phyloP scores from a whole-genome alignment of 495 filamentous ascomycete species.

The Chlorociboria aeruginascens region DNA sequence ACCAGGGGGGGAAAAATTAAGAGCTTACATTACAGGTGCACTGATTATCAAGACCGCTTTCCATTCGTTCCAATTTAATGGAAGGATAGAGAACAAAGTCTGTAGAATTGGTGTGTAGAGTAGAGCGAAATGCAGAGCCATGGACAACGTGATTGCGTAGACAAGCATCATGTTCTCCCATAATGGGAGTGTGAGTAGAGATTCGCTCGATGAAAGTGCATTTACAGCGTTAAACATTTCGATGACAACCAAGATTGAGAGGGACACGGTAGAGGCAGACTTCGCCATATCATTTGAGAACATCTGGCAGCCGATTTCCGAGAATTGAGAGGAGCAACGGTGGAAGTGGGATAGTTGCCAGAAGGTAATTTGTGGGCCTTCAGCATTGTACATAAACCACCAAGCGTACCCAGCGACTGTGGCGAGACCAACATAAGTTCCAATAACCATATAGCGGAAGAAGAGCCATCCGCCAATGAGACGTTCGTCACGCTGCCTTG shows the following conservation, averaged over 20 bases:
- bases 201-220: constrained; percentile 89
- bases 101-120: constrained; percentile 90
- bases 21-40: constrained; percentile 79
- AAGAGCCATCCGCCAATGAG: constrained; percentile 93
- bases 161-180: constrained; percentile 97
- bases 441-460: constrained; percentile 95
- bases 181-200: constrained; percentile 80
- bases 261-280: constrained; percentile 87
- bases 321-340: constrained; percentile 73
- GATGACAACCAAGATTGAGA: constrained; percentile 88
- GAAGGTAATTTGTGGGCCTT: constrained; percentile 87
- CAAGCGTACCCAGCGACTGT: constrained; percentile 97
- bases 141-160: constrained; percentile 88
- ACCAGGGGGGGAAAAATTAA: neutral
- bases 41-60: constrained; percentile 83
- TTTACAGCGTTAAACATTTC: constrained; percentile 99
- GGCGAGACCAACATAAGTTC: constrained; percentile 85
- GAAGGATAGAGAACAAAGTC: constrained; percentile 79
- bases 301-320: constrained; percentile 89
- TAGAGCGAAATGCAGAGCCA: constrained; percentile 88
- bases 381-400: constrained; percentile 97
- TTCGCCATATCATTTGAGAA: constrained; percentile 83
- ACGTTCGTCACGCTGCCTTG: constrained; percentile 80
- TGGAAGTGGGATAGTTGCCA: constrained; percentile 93
- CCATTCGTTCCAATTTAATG: constrained; percentile 85